phyloP scores from a whole-genome alignment of 306 rosid genomes.

The Cyclanthera cordifolia region DNA sequence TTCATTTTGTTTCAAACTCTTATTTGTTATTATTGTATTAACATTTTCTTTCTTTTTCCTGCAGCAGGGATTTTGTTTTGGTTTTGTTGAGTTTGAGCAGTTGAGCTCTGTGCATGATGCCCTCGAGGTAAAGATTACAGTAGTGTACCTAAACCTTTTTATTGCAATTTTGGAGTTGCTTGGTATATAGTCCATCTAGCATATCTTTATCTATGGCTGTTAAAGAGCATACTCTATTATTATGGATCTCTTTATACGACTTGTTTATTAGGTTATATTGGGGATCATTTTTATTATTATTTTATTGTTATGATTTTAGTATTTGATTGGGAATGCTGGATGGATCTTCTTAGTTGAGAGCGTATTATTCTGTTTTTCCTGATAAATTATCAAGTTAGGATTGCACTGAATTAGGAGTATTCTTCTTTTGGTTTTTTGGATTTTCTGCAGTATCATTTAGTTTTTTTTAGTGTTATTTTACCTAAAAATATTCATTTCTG shows the following conservation, averaged over 20 bases:
- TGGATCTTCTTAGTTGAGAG: not conserved
- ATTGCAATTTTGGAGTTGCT: not conserved
- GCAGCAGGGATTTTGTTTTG: conserved; percentile 93
- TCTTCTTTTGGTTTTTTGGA: not conserved
- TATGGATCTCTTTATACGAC: not conserved
- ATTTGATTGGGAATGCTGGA: not conserved
- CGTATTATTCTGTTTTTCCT: not conserved
- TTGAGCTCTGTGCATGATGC: conserved; percentile 52
- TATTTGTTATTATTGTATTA: not conserved
- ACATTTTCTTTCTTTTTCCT: conserved; percentile 14
- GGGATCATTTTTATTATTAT: not conserved
- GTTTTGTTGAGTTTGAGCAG: conserved; percentile 87
- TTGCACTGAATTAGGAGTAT: not conserved
- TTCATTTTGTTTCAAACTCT: not conserved
- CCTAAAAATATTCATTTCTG: not conserved
- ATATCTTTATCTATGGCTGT: not conserved
- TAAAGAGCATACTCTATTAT: not conserved
- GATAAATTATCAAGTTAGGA: not conserved
- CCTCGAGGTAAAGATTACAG: conserved; percentile 4
- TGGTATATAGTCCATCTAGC: not conserved
- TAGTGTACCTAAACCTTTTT: not conserved
- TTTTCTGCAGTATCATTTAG: not conserved
- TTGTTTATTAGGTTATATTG: not conserved
- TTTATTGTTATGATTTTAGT: not conserved
- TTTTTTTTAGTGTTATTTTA: not conserved